These are phyloP conservation scores for Wickerhamomyces xylosicus DNA, from an alignment of 805 yeast species.

Conservation along the genomic window DNA sequence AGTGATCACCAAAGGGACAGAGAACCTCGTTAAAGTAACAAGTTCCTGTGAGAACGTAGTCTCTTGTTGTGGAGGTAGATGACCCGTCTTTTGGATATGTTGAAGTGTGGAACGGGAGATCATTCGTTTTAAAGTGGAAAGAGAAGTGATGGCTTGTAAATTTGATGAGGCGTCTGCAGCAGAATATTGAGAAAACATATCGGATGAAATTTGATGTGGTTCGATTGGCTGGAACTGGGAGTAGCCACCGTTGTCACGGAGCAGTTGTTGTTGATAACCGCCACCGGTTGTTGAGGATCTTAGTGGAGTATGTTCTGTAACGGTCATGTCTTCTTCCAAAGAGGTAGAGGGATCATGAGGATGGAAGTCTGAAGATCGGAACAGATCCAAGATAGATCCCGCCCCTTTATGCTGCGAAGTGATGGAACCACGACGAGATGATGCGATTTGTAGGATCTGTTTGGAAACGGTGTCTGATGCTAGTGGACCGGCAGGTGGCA, in stretches of 20 bases:
- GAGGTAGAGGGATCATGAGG: slow-evolving; percentile 6
- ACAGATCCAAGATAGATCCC: slow-evolving; percentile 18
- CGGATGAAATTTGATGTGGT: slow-evolving; percentile 5
- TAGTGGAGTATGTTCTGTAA: slow-evolving; percentile 14
- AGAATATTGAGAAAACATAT: slow-evolving; percentile 11
- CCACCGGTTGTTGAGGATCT: too few relatives aligned
- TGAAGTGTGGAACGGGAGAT: slow-evolving; percentile 17
- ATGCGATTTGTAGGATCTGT: slow-evolving; percentile 10
- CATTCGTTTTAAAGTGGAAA: slow-evolving; percentile 17
- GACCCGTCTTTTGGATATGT: slow-evolving; percentile 17
- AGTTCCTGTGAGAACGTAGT: slow-evolving; percentile 30
- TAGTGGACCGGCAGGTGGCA: too few relatives aligned
- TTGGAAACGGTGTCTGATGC: slow-evolving; percentile 6
- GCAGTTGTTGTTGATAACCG: slow-evolving; percentile 4
- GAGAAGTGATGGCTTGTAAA: slow-evolving; percentile 10
- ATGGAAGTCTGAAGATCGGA: slow-evolving; percentile 9
- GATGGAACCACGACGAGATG: slow-evolving; percentile 14
- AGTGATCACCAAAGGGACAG: slow-evolving; percentile 56
- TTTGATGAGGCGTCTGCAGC: slow-evolving; percentile 4
- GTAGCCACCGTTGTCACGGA: slow-evolving; percentile 12
- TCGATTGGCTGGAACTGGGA: slow-evolving; percentile 2
- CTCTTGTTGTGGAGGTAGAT: slow-evolving; percentile 13
- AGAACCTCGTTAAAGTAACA: slow-evolving; percentile 29
- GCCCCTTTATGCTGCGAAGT: slow-evolving; percentile 9
- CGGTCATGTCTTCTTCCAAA: slow-evolving; percentile 5